Evolutionary conservation across 164 flowering plant species (phyloP).

Genomic region (Magnolia officinalis): DNA sequence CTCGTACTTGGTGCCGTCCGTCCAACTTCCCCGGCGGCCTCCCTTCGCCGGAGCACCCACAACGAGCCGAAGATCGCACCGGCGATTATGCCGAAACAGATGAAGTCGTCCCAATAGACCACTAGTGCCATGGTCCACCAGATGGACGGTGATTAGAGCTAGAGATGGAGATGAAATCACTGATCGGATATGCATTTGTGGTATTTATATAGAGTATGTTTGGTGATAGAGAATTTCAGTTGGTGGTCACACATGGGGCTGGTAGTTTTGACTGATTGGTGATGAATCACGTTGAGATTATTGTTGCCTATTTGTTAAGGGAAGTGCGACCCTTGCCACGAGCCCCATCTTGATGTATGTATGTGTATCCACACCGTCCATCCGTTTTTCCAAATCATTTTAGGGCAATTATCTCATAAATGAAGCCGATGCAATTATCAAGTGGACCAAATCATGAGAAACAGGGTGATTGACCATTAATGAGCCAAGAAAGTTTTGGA

Average conservation of each 20-base stretch:
- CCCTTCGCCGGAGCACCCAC: slow-evolving; percentile 35
- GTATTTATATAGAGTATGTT: background rate
- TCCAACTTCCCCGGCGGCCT: slow-evolving; percentile 22
- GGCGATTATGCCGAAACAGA: slow-evolving; percentile 55
- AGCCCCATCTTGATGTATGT: no score
- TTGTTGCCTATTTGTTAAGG: no score
- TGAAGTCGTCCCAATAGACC: slow-evolving; percentile 50
- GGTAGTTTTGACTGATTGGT: slow-evolving; percentile 45
- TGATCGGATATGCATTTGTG: background rate
- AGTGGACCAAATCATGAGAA: no score
- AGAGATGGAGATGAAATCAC: background rate
- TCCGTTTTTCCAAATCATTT: no score
- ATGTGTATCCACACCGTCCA: no score
- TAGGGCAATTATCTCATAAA: no score
- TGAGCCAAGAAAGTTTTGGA: no score
- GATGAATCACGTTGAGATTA: slow-evolving; percentile 1
- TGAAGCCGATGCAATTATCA: no score
- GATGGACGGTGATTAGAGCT: background rate
- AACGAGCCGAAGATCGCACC: slow-evolving; percentile 32
- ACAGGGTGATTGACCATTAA: no score
- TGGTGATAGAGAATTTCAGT: background rate
- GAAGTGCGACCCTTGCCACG: no score
- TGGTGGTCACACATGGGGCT: slow-evolving; percentile 9
- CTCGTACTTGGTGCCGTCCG: slow-evolving; percentile 26
- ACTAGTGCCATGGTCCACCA: slow-evolving; percentile 37